Conservation (phyloP, 768 basidiomycete genomes). For the Russula olivacea region DNA sequence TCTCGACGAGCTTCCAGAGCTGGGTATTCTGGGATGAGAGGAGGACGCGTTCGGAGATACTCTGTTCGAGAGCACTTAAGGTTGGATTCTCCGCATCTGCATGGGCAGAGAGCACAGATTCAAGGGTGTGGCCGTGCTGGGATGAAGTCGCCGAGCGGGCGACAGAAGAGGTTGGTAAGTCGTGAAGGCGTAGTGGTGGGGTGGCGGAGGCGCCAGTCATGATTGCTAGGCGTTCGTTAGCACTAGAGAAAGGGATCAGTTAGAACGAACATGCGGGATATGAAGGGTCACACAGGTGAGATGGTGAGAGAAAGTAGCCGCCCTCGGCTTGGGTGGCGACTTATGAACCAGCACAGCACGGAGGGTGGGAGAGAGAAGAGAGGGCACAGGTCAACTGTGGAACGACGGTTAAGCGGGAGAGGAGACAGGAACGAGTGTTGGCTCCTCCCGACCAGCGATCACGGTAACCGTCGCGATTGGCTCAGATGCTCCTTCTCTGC, state of each 20-base stretch:
- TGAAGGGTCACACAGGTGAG: not conserved
- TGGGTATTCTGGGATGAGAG: constrained; percentile 81
- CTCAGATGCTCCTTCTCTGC: not conserved
- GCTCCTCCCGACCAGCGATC: constrained; percentile 13
- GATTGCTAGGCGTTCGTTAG: constrained; percentile 7
- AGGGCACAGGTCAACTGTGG: constrained; percentile 7
- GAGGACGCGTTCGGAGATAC: constrained; percentile 72
- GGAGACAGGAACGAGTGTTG: not conserved
- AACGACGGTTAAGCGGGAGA: not conserved
- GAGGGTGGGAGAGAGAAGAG: not conserved
- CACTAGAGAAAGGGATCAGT: not conserved
- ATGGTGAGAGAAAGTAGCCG: not conserved
- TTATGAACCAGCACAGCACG: not conserved
- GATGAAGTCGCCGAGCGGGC: constrained; percentile 31
- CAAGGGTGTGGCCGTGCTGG: constrained; percentile 35
- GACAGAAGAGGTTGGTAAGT: constrained; percentile 12
- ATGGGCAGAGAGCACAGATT: constrained; percentile 51
- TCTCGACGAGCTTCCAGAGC: constrained; percentile 94
- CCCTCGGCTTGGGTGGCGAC: not conserved
- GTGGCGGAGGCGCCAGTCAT: constrained; percentile 18
- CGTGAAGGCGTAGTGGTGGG: constrained; percentile 21
- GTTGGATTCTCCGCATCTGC: constrained; percentile 48
- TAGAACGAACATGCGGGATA: not conserved
- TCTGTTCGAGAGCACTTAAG: constrained; percentile 62
- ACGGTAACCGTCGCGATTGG: constrained; percentile 24